phyloP scores from a whole-genome alignment of 441 rosid genomes.

The Raphanus hybrid region DNA sequence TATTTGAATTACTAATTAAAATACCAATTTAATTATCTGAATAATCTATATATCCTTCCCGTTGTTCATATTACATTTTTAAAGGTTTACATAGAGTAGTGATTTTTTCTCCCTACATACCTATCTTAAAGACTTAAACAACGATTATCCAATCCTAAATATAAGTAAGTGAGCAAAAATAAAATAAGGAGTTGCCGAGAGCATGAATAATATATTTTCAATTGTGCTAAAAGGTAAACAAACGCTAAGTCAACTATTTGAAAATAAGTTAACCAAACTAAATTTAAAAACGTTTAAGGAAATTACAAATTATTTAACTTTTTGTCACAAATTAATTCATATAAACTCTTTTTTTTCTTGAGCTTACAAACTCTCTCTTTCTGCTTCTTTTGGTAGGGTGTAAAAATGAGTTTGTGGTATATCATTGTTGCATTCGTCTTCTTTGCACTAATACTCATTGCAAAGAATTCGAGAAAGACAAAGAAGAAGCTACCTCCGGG shows the following conservation, averaged over 20 bases:
- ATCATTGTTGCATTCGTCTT: background rate
- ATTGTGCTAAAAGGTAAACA: background rate
- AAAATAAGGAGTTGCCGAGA: background rate
- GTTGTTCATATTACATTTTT: background rate
- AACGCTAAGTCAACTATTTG: background rate
- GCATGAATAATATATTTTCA: background rate
- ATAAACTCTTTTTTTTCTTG: background rate
- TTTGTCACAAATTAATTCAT: background rate
- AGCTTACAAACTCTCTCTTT: background rate
- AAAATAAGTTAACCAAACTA: background rate
- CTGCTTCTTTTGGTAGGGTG: background rate
- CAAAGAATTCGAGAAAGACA: constrained; percentile 17
- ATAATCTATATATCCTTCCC: background rate
- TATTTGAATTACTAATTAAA: background rate
- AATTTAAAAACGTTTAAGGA: background rate
- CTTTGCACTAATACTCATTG: constrained; percentile 20
- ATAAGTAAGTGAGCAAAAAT: background rate
- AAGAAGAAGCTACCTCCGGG: constrained; percentile 28
- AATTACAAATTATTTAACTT: background rate
- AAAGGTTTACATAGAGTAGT: background rate
- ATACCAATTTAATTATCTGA: background rate
- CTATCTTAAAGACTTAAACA: background rate
- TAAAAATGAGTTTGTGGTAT: constrained; percentile 36
- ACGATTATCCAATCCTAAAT: background rate
- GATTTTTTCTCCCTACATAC: background rate